These are phyloP conservation scores for Phialophora tarda DNA, from an alignment of 2,329 filamentous ascomycete species.

Conservation along the genomic window DNA sequence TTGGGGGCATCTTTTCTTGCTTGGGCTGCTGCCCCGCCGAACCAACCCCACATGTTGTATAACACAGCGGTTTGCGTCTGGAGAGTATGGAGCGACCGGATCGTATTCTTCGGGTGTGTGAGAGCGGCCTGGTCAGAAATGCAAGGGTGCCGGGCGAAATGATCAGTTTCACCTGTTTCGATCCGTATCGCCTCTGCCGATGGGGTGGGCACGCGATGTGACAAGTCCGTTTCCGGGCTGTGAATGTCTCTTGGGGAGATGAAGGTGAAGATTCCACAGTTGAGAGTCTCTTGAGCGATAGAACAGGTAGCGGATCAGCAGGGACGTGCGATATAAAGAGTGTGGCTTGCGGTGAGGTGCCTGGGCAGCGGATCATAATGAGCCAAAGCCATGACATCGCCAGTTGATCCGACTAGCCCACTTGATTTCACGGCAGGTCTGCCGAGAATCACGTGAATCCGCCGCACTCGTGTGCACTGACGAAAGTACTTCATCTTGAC, in stretches of 20 bases:
- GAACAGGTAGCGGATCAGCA: conserved; percentile 5
- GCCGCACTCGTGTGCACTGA: not conserved
- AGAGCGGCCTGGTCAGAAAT: not conserved
- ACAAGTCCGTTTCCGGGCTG: not conserved
- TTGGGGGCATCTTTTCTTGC: conserved; percentile 94
- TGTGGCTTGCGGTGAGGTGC: conserved; percentile 10
- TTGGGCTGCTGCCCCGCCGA: conserved; percentile 80
- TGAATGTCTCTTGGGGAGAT: not conserved
- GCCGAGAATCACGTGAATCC: conserved; percentile 24
- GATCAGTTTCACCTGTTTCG: conserved; percentile 15
- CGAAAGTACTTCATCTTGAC: not conserved
- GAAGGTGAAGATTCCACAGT: not conserved
- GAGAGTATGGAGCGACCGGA: not conserved
- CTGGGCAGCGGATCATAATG: conserved; percentile 10
- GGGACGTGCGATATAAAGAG: conserved; percentile 8
- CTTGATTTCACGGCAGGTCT: conserved; percentile 9
- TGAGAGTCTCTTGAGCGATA: not conserved
- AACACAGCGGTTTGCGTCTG: not conserved
- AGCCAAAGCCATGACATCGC: conserved; percentile 13
- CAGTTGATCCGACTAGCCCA: conserved; percentile 8
- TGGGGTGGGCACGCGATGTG: not conserved
- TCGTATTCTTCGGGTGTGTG: not conserved
- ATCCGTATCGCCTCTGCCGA: conserved; percentile 32
- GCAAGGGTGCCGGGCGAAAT: conserved; percentile 15
- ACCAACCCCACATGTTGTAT: conserved; percentile 78